Conservation (phyloP, 352 stramenopile genomes). For the Plasmopara halstedii region DNA sequence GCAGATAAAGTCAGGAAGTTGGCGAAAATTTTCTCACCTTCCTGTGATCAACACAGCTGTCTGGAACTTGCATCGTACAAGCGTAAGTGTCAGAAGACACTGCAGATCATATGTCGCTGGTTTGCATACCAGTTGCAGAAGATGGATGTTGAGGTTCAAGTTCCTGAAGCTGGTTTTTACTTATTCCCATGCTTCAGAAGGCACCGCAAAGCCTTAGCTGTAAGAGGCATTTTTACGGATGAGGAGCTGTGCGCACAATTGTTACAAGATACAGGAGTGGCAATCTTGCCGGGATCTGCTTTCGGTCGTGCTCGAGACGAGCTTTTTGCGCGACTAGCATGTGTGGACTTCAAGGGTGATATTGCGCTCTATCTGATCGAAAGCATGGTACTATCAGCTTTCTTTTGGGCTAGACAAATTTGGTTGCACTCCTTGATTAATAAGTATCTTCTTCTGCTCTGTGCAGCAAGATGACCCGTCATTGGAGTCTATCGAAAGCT, state of each 20-base stretch:
- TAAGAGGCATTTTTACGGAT: constrained; percentile 62
- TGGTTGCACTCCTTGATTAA: constrained; percentile 1
- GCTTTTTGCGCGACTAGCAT: constrained; percentile 74
- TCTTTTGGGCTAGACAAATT: constrained; percentile 4
- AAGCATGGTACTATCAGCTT: constrained; percentile 50
- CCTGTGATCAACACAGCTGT: constrained; percentile 31
- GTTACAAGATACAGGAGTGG: constrained; percentile 78
- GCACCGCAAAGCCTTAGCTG: constrained; percentile 53
- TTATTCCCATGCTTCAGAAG: constrained; percentile 75
- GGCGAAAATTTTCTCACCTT: constrained; percentile 1
- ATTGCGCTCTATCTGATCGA: constrained; percentile 83
- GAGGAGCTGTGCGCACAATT: constrained; percentile 67
- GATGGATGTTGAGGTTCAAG: constrained; percentile 73
- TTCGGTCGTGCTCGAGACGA: constrained; percentile 74
- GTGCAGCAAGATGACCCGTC: constrained; percentile 53
- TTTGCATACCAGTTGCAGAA: constrained; percentile 80
- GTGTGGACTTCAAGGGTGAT: constrained; percentile 86
- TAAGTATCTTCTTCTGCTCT: constrained; percentile 7
- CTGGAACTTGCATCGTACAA: constrained; percentile 75
- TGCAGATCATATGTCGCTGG: constrained; percentile 78
- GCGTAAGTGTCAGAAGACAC: constrained; percentile 69
- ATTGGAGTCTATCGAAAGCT: constrained; percentile 68
- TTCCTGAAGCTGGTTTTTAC: constrained; percentile 75
- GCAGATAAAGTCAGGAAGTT: constrained; percentile 4
- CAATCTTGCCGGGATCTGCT: constrained; percentile 74